Base-by-base conservation (phyloP, 1,139 yeast genomes). In the Yamadazyma trypodendri region DNA sequence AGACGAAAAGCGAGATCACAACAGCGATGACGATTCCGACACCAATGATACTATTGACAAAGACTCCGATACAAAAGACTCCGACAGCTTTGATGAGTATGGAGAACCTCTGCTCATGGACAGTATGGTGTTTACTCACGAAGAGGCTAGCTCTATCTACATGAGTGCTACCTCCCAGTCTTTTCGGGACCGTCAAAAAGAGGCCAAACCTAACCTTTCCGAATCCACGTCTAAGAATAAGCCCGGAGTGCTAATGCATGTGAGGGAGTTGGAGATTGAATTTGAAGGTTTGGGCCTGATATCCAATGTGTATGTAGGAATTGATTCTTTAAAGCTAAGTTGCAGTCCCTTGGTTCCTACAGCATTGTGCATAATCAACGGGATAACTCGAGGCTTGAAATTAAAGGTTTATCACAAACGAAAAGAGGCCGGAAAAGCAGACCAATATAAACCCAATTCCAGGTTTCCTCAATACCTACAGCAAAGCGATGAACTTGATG, bases 91-190 rank as follows among this genome's bases (percentile, higher is more conserved):
- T 7, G 55, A 55, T 10, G 54, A 49, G 17, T 67, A 69, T 28
- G 67, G 65, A 1, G 66, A 69, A 7, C 65, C 61, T 28, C 68
- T 75, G 0, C 51, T 85, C 41, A 63, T 76, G 62, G 77, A 78
- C 35, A 81, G 89, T 49, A 73, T 79, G 63, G 68, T 80, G 28
- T 81, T 81, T 50, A 79, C 92, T 0, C 84, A 78, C 38, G 81
- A 76, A 37, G 84, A 83, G 44, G 84, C 85, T 2, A 75, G 79
- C 34, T 81, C 94, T 2, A 73, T 88, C 23, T 88, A 86, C 54
- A 79, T 86, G 90, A 86, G 95, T 59, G 95, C 96, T 1, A 67
- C 80, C 2, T 79, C 83, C 0, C 65, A 62, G 41, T 50, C 70
- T 3, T 62, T 67, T 47, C 58, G 40, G 42, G 48, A 49, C n/a